phyloP scores from a whole-genome alignment of 331 rosid genomes.

The Rosa hybrid region DNA sequence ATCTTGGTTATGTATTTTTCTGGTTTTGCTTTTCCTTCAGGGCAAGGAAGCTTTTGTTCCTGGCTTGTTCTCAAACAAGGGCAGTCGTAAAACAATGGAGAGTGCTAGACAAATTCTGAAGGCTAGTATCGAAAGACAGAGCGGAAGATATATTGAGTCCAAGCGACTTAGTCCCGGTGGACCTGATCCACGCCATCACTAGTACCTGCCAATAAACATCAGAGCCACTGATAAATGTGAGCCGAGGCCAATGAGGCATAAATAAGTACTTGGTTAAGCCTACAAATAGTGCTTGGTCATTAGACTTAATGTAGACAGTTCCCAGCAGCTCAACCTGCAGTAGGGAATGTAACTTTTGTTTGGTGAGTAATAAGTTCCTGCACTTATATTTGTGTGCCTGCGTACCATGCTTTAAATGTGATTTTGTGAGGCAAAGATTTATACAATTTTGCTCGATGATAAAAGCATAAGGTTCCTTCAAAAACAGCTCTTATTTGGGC shows the following conservation, averaged over 20 bases:
- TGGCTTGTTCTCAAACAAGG: not conserved
- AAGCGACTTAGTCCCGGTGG: slow-evolving; percentile 6
- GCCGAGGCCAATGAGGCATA: not conserved
- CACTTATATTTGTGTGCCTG: not conserved
- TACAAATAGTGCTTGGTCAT: not conserved
- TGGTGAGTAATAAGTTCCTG: slow-evolving; percentile 5
- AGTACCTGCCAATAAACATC: not conserved
- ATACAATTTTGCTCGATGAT: not conserved
- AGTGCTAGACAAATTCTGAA: slow-evolving; percentile 11
- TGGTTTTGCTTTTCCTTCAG: not conserved
- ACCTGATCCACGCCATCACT: slow-evolving; percentile 25
- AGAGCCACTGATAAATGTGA: not conserved
- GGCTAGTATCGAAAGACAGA: slow-evolving; percentile 7
- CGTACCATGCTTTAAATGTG: not conserved
- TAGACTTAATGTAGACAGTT: not conserved
- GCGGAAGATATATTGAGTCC: not conserved
- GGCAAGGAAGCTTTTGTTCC: not conserved
- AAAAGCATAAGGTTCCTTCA: not conserved
- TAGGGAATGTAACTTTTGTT: not conserved
- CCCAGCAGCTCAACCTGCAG: slow-evolving; percentile 6
- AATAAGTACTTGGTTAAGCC: not conserved
- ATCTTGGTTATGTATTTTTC: not conserved
- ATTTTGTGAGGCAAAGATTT: not conserved
- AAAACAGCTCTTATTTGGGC: not conserved
- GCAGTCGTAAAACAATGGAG: not conserved